These are phyloP conservation scores for Aspergillus bombycis DNA, from an alignment of 2,329 filamentous ascomycete species.

Conservation along the genomic window DNA sequence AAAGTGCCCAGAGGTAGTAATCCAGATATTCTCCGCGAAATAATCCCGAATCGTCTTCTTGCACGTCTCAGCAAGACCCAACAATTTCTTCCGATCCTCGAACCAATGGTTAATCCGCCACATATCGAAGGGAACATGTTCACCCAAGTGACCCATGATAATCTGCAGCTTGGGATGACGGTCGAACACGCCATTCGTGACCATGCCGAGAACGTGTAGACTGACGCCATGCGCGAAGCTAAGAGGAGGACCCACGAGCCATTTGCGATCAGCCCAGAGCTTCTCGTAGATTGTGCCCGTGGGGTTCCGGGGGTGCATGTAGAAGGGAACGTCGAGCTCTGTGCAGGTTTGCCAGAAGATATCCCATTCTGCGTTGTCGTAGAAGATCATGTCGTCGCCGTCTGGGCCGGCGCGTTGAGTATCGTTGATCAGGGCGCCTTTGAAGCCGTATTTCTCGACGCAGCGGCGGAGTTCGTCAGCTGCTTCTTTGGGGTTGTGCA, in stretches of 20 bases:
- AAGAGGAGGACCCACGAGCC: slow-evolving; percentile 62
- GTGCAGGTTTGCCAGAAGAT: slow-evolving; percentile 62
- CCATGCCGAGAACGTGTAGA: slow-evolving; percentile 59
- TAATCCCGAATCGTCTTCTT: slow-evolving; percentile 51
- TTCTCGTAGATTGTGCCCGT: slow-evolving; percentile 61
- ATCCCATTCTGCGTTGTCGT: slow-evolving; percentile 62
- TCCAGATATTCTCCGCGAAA: slow-evolving; percentile 47
- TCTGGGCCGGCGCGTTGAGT: slow-evolving; percentile 61
- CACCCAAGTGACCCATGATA: slow-evolving; percentile 53
- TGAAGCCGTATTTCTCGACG: slow-evolving; percentile 63
- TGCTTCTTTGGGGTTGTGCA: slow-evolving; percentile 46
- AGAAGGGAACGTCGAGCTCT: slow-evolving; percentile 66
- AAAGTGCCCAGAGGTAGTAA: slow-evolving; percentile 47
- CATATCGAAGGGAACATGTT: slow-evolving; percentile 55
- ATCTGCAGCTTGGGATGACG: slow-evolving; percentile 51
- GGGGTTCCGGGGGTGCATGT: slow-evolving; percentile 64
- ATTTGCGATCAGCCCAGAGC: slow-evolving; percentile 62
- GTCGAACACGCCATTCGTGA: slow-evolving; percentile 56
- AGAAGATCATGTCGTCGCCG: slow-evolving; percentile 66
- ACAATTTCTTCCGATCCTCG: slow-evolving; percentile 42
- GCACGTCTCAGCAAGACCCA: slow-evolving; percentile 42
- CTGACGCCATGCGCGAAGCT: slow-evolving; percentile 63
- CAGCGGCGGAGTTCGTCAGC: slow-evolving; percentile 48
- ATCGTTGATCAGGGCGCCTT: slow-evolving; percentile 65
- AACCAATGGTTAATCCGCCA: slow-evolving; percentile 52